Conservation (phyloP, 169 alveolate species). For the Plasmodium vivax region DNA sequence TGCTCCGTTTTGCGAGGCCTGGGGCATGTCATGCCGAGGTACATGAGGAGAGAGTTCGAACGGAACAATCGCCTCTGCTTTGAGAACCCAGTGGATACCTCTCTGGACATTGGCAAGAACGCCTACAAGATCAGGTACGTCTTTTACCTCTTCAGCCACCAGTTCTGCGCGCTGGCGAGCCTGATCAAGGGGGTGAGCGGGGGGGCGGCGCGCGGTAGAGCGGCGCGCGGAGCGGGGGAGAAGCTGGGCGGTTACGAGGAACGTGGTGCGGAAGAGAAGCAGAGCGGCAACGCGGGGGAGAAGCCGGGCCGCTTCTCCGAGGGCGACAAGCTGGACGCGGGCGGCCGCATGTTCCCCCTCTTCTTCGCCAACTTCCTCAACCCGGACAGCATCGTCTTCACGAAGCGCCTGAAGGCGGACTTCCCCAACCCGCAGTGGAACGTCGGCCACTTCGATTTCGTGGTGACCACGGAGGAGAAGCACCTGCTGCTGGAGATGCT, state of each 20-base stretch:
- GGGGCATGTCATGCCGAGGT: conserved; percentile 83
- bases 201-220: not conserved
- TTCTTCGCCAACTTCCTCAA: conserved; percentile 41
- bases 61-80: conserved; percentile 38
- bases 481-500: conserved; percentile 32
- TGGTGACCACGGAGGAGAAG: conserved; percentile 12
- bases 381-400: conserved; percentile 49
- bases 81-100: conserved; percentile 78
- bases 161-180: not conserved
- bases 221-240: no score
- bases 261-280: not conserved
- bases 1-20: conserved; percentile 79
- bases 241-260: not conserved
- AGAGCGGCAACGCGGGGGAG: not conserved
- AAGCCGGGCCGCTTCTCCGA: not conserved
- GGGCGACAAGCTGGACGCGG: conserved; percentile 9
- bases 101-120: conserved; percentile 31
- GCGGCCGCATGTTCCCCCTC: conserved; percentile 7
- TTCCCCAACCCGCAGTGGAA: conserved; percentile 44
- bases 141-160: conserved; percentile 68
- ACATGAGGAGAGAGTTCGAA: conserved; percentile 59
- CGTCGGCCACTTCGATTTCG: conserved; percentile 12
- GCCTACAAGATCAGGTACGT: conserved; percentile 76
- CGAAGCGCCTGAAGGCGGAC: conserved; percentile 27
- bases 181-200: no score